These are phyloP conservation scores for Euclidium syriacum DNA, from an alignment of 345 rosid genomes.

Conservation along the genomic window DNA sequence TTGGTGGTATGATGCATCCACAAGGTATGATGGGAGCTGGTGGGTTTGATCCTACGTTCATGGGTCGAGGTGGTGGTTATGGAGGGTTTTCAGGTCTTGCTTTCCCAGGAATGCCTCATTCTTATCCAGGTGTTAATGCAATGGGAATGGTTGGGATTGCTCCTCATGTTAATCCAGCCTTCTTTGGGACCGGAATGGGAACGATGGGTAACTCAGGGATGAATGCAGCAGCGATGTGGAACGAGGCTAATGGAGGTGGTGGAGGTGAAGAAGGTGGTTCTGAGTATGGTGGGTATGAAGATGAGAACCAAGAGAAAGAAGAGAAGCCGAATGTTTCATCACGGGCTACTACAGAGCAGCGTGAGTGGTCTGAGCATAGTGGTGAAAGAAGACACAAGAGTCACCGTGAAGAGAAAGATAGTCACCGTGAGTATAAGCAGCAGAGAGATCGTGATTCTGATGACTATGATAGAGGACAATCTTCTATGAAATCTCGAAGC, in stretches of 20 bases:
- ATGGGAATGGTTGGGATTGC: constrained; percentile 86
- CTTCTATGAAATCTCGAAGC: constrained; percentile 63
- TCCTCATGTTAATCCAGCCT: constrained; percentile 90
- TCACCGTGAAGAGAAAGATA: constrained; percentile 64
- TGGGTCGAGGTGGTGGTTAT: constrained; percentile 76
- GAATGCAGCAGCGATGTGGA: constrained; percentile 65
- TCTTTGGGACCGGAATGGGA: constrained; percentile 67
- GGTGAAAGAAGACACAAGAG: constrained; percentile 62
- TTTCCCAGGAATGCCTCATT: constrained; percentile 71
- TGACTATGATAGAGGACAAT: constrained; percentile 65
- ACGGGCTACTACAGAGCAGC: constrained; percentile 51
- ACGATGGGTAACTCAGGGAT: constrained; percentile 66
- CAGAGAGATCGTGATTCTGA: constrained; percentile 65
- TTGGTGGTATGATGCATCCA: constrained; percentile 78
- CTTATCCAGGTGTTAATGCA: constrained; percentile 65
- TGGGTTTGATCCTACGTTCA: constrained; percentile 75
- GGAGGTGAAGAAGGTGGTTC: constrained; percentile 86
- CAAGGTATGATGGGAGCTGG: constrained; percentile 76
- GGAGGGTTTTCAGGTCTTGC: constrained; percentile 72
- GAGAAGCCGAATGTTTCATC: constrained; percentile 41
- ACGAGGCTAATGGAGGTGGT: constrained; percentile 67
- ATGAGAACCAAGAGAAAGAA: constrained; percentile 68
- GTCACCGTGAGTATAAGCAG: constrained; percentile 53
- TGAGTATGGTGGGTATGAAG: constrained; percentile 74
- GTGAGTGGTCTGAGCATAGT: constrained; percentile 66